Conservation (phyloP, 345 rosid species). For the Sapria himalayana region DNA sequence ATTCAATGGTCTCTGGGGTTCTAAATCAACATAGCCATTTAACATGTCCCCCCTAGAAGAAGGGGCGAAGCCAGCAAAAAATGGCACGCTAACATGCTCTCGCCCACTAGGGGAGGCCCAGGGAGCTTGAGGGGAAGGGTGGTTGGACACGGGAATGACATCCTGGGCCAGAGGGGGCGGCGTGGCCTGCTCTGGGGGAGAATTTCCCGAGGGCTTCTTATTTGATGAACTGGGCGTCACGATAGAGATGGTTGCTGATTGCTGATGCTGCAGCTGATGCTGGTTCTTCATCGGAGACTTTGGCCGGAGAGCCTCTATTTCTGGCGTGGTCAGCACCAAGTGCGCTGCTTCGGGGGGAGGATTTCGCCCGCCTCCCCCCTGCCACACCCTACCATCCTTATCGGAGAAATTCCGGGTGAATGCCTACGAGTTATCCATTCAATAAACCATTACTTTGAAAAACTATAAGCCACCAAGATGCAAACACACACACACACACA, state of each 20-base stretch:
- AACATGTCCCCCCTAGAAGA: slow-evolving; percentile 25
- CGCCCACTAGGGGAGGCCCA: slow-evolving; percentile 43
- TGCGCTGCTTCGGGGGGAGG: slow-evolving; percentile 89
- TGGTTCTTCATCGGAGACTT: slow-evolving; percentile 97
- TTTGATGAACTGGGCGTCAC: slow-evolving; percentile 32
- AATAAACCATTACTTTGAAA: too few species aligned
- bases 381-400: slow-evolving; percentile 96
- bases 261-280: slow-evolving; percentile 48
- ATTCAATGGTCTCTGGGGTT: slow-evolving; percentile 27
- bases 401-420: slow-evolving; percentile 53
- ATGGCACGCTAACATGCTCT: slow-evolving; percentile 23
- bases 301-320: slow-evolving; percentile 74
- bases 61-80: too few species aligned
- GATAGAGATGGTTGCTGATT: slow-evolving; percentile 42
- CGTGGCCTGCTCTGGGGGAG: slow-evolving; percentile 51
- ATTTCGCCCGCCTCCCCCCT: slow-evolving; percentile 93
- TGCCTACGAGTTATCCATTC: slow-evolving; percentile 24
- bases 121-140: slow-evolving; percentile 35
- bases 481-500: too few species aligned
- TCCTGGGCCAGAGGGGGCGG: slow-evolving; percentile 21
- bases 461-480: too few species aligned
- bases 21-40: slow-evolving; percentile 23
- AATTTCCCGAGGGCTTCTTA: slow-evolving; percentile 50
- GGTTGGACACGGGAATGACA: slow-evolving; percentile 48
- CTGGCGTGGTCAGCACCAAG: slow-evolving; percentile 68